phyloP scores from a whole-genome alignment of 306 rosid genomes.

The Prunus padus region DNA sequence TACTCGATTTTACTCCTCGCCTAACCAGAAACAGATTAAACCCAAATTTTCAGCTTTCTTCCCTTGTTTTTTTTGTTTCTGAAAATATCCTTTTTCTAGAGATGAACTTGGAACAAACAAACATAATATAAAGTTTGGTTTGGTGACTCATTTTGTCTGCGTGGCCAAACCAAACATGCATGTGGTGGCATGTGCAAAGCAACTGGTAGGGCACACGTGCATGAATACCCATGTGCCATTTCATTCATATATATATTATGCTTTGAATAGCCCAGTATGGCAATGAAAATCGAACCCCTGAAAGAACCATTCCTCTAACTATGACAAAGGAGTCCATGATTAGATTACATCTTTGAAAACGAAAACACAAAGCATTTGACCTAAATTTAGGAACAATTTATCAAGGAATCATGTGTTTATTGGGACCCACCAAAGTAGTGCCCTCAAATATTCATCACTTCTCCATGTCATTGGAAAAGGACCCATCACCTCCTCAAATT shows the following conservation, averaged over 20 bases:
- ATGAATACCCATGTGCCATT: constrained; percentile 39
- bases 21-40: not conserved
- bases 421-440: constrained; percentile 50
- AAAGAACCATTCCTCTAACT: constrained; percentile 50
- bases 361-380: constrained; percentile 39
- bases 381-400: constrained; percentile 37
- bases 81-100: not conserved
- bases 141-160: constrained; percentile 9
- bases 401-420: constrained; percentile 42
- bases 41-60: not conserved
- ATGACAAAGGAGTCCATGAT: constrained; percentile 36
- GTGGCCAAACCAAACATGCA: constrained; percentile 18
- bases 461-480: constrained; percentile 37
- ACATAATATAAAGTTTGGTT: not conserved
- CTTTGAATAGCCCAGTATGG: not conserved
- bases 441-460: constrained; percentile 19
- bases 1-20: not conserved
- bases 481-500: constrained; percentile 16
- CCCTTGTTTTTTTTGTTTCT: not conserved
- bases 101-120: not conserved
- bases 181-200: constrained; percentile 40
- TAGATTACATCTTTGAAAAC: constrained; percentile 43
- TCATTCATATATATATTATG: constrained; percentile 8
- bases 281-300: constrained; percentile 22
- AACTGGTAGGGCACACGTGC: constrained; percentile 45